phyloP scores from a whole-genome alignment of 2,329 filamentous ascomycete genomes.

The Fulvia fulva region DNA sequence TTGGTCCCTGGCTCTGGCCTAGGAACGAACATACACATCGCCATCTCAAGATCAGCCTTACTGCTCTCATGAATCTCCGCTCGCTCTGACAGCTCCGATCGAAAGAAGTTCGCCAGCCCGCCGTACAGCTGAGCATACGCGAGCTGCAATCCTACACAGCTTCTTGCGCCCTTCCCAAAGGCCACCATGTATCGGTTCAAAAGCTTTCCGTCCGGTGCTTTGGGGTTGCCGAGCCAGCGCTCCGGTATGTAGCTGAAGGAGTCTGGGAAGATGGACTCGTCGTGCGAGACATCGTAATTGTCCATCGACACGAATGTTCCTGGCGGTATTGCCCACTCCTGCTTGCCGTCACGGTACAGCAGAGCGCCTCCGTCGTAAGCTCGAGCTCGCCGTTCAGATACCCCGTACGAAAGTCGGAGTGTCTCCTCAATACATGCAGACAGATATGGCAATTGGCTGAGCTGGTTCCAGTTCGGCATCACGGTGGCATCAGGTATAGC shows the following conservation, averaged over 20 bases:
- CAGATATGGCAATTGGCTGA: constrained; percentile 23
- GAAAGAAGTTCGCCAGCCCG: constrained; percentile 6
- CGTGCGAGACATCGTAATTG: constrained; percentile 13
- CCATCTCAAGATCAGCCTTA: constrained; percentile 6
- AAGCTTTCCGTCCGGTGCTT: constrained; percentile 3
- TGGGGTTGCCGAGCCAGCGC: constrained; percentile 13
- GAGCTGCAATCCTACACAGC: constrained; percentile 7
- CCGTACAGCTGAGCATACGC: constrained; percentile 1
- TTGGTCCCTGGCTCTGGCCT: neutral
- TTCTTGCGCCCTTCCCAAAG: constrained; percentile 4
- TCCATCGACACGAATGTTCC: constrained; percentile 13
- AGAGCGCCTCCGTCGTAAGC: constrained; percentile 11
- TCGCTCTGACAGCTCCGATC: neutral
- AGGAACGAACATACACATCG: neutral
- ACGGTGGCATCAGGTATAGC: constrained; percentile 12
- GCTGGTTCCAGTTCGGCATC: constrained; percentile 5
- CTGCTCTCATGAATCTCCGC: neutral
- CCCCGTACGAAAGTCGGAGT: constrained; percentile 22
- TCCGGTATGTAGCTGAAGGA: constrained; percentile 13
- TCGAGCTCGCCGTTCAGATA: constrained; percentile 13
- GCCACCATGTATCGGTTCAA: constrained; percentile 4
- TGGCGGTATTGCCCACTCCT: constrained; percentile 15
- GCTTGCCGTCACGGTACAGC: constrained; percentile 3
- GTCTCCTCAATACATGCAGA: constrained; percentile 14
- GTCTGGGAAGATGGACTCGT: constrained; percentile 15